Conservation (phyloP, 495 filamentous ascomycete genomes). For the Penicillium fimorum region DNA sequence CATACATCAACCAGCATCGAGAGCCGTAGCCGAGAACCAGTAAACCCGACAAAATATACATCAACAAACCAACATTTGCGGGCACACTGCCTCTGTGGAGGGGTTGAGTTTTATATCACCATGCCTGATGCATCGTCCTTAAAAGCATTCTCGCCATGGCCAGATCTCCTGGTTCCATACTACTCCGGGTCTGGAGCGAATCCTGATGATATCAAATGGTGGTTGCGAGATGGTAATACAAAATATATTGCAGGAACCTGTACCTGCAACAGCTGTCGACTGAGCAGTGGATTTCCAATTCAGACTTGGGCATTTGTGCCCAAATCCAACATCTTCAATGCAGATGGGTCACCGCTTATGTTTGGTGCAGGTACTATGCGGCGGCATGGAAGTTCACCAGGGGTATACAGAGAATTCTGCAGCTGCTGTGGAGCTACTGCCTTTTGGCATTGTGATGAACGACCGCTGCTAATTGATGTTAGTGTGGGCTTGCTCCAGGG, state of each 20-base stretch:
- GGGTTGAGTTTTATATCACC: slow-evolving; percentile 45
- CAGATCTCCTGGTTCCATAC: slow-evolving; percentile 54
- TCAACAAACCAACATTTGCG: slow-evolving; percentile 23
- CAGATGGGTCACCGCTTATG: slow-evolving; percentile 34
- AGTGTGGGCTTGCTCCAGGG: slow-evolving; percentile 60
- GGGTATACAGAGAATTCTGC: slow-evolving; percentile 64
- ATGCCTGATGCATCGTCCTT: slow-evolving; percentile 42
- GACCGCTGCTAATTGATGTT: slow-evolving; percentile 62
- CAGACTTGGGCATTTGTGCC: slow-evolving; percentile 70
- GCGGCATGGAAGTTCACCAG: slow-evolving; percentile 52
- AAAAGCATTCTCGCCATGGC: slow-evolving; percentile 45
- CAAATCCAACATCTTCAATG: slow-evolving; percentile 55
- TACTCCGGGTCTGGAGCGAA: slow-evolving; percentile 39
- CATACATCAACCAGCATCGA: slow-evolving; percentile 17
- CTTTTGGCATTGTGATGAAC: slow-evolving; percentile 60
- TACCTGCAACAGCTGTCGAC: slow-evolving; percentile 61
- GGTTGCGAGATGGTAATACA: slow-evolving; percentile 41
- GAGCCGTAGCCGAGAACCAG: slow-evolving; percentile 11
- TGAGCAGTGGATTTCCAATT: slow-evolving; percentile 62
- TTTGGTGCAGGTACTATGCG: slow-evolving; percentile 50
- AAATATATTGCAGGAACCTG: slow-evolving; percentile 66
- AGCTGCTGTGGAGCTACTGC: slow-evolving; percentile 60
- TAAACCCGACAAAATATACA: not conserved
- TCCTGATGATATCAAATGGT: slow-evolving; percentile 51
- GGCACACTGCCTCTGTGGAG: slow-evolving; percentile 43